phyloP scores from a whole-genome alignment of 2,329 filamentous ascomycete genomes.

The Harringtonia aguacate region DNA sequence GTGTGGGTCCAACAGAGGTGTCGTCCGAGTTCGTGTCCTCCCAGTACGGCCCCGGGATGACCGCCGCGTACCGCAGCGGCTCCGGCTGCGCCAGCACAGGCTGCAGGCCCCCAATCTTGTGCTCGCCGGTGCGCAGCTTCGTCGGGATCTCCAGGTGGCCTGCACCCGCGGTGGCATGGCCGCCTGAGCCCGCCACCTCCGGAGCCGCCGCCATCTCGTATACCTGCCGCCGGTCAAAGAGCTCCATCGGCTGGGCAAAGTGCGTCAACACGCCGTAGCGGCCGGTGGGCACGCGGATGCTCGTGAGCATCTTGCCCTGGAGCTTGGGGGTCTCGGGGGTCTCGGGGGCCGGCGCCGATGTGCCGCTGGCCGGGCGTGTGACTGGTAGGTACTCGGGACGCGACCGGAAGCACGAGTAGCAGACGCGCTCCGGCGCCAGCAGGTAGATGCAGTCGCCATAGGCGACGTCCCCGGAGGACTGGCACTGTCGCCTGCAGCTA shows the following conservation, averaged over 20 bases:
- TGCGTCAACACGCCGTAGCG: constrained; percentile 11
- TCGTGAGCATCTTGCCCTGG: neutral
- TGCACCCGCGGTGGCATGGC: too few species aligned
- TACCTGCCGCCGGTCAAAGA: constrained; percentile 8
- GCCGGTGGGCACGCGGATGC: constrained; percentile 7
- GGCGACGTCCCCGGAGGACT: neutral
- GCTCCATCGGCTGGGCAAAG: constrained; percentile 7
- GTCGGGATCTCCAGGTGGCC: too few species aligned
- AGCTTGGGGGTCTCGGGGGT: neutral
- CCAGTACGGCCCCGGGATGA: constrained; percentile 11
- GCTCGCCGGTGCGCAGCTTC: neutral
- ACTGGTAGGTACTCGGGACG: constrained; percentile 11
- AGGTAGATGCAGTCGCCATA: constrained; percentile 13
- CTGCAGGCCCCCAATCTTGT: neutral
- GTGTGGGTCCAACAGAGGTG: neutral
- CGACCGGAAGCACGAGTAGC: constrained; percentile 12
- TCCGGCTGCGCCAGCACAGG: constrained; percentile 1
- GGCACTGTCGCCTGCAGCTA: constrained; percentile 5
- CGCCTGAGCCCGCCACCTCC: too few species aligned
- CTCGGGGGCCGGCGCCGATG: neutral
- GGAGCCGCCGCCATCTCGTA: neutral
- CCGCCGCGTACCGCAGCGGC: constrained; percentile 10
- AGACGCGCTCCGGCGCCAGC: constrained; percentile 10
- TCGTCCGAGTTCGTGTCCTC: neutral
- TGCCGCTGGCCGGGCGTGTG: neutral